Percentiles rank a stretch among this genome's conserved stretches.
Conservation (phyloP, 768 basidiomycete genomes). For the Agaricus subrufescens region DNA sequence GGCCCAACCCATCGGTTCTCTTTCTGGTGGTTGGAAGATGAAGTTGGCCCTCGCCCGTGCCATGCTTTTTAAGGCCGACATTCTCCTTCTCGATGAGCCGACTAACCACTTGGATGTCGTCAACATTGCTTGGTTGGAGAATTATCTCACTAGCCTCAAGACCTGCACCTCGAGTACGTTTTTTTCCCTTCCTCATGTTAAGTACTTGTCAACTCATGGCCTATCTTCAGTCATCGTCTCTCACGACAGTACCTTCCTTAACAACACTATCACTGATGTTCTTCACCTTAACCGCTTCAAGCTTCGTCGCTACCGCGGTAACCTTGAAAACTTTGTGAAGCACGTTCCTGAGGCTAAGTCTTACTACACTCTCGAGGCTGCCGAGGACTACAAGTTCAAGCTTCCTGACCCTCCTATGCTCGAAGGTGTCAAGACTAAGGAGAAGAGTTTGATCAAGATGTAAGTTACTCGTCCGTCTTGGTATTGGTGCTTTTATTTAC, state of each 20-base stretch:
- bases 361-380: slow-evolving; percentile 94
- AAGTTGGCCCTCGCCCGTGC: slow-evolving; percentile 96
- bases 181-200: slow-evolving; percentile 2
- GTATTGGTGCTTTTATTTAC: slow-evolving; percentile 1
- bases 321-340: slow-evolving; percentile 92
- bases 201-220: slow-evolving; percentile 5
- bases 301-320: slow-evolving; percentile 91
- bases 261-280: slow-evolving; percentile 97
- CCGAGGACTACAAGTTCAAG: slow-evolving; percentile 98
- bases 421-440: slow-evolving; percentile 99
- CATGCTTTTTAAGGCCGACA: slow-evolving; percentile 98
- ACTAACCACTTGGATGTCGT: slow-evolving; percentile 97
- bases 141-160: slow-evolving; percentile 82
- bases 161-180: slow-evolving; percentile 86
- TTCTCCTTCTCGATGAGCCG: slow-evolving; percentile 93
- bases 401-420: slow-evolving; percentile 95
- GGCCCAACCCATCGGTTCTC: slow-evolving; percentile 75
- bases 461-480: slow-evolving; percentile 14
- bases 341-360: slow-evolving; percentile 95
- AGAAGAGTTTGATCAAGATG: slow-evolving; percentile 96
- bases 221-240: slow-evolving; percentile 79
- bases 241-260: slow-evolving; percentile 96
- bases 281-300: slow-evolving; percentile 99
- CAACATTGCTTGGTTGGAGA: slow-evolving; percentile 97
- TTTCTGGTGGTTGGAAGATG: slow-evolving; percentile 99